phyloP scores from a whole-genome alignment of 257 asterid species.

The Nemophila menziesii region DNA sequence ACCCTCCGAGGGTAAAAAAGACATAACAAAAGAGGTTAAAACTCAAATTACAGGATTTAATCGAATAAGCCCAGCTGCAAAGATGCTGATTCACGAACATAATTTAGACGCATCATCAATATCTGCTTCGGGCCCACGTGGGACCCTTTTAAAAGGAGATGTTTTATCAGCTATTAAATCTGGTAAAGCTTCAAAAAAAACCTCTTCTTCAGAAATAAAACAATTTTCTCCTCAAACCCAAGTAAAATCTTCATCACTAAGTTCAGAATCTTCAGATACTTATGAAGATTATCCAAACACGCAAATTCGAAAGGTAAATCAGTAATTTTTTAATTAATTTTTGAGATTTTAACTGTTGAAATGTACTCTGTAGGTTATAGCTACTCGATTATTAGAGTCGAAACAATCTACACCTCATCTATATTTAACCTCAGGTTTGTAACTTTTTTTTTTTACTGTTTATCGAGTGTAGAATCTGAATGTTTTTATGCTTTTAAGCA shows the following conservation, averaged over 20 bases:
- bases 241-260: conserved; percentile 32
- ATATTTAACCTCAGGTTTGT: conserved; percentile 79
- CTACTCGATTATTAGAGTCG: conserved; percentile 88
- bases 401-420: conserved; percentile 91
- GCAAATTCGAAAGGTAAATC: conserved; percentile 98
- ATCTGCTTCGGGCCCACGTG: conserved; percentile 89
- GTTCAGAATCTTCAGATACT: conserved; percentile 36
- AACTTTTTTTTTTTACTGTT: conserved; percentile 12
- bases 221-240: conserved; percentile 30
- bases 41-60: conserved; percentile 33
- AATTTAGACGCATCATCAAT: conserved; percentile 74
- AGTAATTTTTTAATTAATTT: neutral
- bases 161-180: conserved; percentile 84
- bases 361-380: conserved; percentile 62
- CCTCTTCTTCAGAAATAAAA: conserved; percentile 28
- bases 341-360: conserved; percentile 3
- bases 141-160: conserved; percentile 90
- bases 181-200: conserved; percentile 51
- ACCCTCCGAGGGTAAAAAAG: conserved; percentile 28
- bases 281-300: conserved; percentile 79
- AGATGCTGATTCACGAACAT: conserved; percentile 62
- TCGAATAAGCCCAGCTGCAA: conserved; percentile 93
- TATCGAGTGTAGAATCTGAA: conserved; percentile 15
- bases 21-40: conserved; percentile 28
- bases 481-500: conserved; percentile 25